These are phyloP conservation scores for Setaria italica DNA, from an alignment of 202 grass and related monocot species.

Conservation along the genomic window DNA sequence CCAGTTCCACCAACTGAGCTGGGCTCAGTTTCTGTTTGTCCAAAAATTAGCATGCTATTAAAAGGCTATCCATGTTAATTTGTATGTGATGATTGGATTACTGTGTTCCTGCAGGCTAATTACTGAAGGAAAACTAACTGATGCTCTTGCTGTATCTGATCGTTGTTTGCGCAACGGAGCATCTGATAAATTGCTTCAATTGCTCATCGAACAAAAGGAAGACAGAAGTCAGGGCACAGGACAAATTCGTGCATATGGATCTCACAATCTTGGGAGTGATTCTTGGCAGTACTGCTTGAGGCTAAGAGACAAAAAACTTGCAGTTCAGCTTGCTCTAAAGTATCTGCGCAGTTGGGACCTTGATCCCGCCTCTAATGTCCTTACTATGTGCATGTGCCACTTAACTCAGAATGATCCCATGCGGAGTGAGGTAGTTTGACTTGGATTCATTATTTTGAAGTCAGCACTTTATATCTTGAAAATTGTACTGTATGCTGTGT, in stretches of 20 bases:
- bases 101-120: slow-evolving; percentile 72
- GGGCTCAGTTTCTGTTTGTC: not conserved
- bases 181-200: slow-evolving; percentile 87
- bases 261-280: slow-evolving; percentile 59
- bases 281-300: slow-evolving; percentile 95
- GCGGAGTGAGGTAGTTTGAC: slow-evolving; percentile 67
- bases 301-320: slow-evolving; percentile 87
- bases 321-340: slow-evolving; percentile 82
- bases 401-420: slow-evolving; percentile 73
- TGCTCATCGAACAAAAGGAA: slow-evolving; percentile 71
- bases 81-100: slow-evolving; percentile 42
- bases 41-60: not conserved
- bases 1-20: too few relatives aligned
- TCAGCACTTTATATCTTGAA: slow-evolving; percentile 25
- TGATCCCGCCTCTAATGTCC: slow-evolving; percentile 80
- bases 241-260: slow-evolving; percentile 49
- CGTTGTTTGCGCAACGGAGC: slow-evolving; percentile 91
- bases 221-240: slow-evolving; percentile 56
- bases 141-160: slow-evolving; percentile 94
- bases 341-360: slow-evolving; percentile 86
- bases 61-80: slow-evolving; percentile 35
- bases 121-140: slow-evolving; percentile 91
- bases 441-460: slow-evolving; percentile 43
- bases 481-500: slow-evolving; percentile 20
- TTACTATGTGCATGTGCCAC: slow-evolving; percentile 95